Conservation (phyloP, 164 flowering plant species). For the Chimonanthus salicifolius region DNA sequence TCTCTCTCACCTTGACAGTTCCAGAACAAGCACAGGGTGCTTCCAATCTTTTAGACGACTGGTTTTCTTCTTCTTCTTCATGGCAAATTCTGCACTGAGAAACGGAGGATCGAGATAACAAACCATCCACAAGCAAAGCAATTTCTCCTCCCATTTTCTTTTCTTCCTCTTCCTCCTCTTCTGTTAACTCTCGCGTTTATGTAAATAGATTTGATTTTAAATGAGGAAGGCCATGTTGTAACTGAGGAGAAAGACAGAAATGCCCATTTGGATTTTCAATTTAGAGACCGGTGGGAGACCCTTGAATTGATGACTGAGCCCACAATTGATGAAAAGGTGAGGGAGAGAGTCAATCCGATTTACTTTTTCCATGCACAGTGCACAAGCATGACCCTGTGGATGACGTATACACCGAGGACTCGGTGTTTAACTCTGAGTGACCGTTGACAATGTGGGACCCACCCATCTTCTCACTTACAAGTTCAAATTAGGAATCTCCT, state of each 20-base stretch:
- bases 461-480: too few species aligned
- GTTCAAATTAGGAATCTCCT: too few species aligned
- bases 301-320: background rate
- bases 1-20: constrained; percentile 57
- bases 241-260: background rate
- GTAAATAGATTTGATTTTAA: background rate
- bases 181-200: background rate
- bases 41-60: constrained; percentile 43
- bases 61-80: constrained; percentile 57
- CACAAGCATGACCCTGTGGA: too few species aligned
- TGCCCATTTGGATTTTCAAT: background rate
- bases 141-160: constrained; percentile 1
- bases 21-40: constrained; percentile 95
- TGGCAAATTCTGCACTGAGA: constrained; percentile 83
- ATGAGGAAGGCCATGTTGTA: background rate
- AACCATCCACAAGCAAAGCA: background rate
- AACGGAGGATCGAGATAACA: background rate
- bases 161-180: background rate
- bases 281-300: background rate
- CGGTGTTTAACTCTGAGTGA: too few species aligned
- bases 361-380: too few species aligned
- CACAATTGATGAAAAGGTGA: background rate
- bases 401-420: too few species aligned
- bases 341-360: background rate
- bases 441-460: too few species aligned